These are phyloP conservation scores for Pleurotus citrinopileatus DNA, from an alignment of 768 basidiomycete genomes.

Conservation along the genomic window DNA sequence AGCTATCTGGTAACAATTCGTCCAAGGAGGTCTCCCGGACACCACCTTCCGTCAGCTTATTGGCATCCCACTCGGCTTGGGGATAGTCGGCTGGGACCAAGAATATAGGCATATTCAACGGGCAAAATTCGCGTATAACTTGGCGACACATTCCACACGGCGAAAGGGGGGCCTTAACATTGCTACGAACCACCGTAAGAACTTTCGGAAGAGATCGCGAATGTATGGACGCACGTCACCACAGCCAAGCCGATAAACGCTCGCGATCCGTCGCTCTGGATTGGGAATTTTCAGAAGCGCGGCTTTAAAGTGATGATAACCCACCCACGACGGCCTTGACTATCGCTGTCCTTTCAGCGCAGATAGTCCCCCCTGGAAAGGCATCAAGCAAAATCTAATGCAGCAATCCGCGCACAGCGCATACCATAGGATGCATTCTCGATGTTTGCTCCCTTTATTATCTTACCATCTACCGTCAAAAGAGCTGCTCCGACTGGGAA, in stretches of 20 bases:
- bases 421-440: slow-evolving; percentile 95
- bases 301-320: not conserved
- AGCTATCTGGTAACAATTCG: slow-evolving; percentile 79
- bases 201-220: not conserved
- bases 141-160: slow-evolving; percentile 97
- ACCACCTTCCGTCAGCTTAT: slow-evolving; percentile 44
- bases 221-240: slow-evolving; percentile 54
- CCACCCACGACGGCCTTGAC: slow-evolving; percentile 86
- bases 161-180: slow-evolving; percentile 63
- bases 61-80: slow-evolving; percentile 27
- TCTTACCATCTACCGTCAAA: slow-evolving; percentile 60
- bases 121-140: slow-evolving; percentile 84
- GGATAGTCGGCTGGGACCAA: slow-evolving; percentile 69
- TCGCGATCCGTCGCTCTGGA: slow-evolving; percentile 74
- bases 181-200: slow-evolving; percentile 37
- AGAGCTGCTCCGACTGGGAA: slow-evolving; percentile 93
- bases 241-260: slow-evolving; percentile 77
- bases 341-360: slow-evolving; percentile 92
- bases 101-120: slow-evolving; percentile 65
- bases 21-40: slow-evolving; percentile 66
- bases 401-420: slow-evolving; percentile 10
- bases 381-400: not conserved
- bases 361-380: slow-evolving; percentile 76
- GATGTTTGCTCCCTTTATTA: slow-evolving; percentile 86
- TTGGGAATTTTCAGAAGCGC: not conserved